Conservation (phyloP, 2,329 filamentous ascomycete species). For the Cladosporium austrohemisphaericum region DNA sequence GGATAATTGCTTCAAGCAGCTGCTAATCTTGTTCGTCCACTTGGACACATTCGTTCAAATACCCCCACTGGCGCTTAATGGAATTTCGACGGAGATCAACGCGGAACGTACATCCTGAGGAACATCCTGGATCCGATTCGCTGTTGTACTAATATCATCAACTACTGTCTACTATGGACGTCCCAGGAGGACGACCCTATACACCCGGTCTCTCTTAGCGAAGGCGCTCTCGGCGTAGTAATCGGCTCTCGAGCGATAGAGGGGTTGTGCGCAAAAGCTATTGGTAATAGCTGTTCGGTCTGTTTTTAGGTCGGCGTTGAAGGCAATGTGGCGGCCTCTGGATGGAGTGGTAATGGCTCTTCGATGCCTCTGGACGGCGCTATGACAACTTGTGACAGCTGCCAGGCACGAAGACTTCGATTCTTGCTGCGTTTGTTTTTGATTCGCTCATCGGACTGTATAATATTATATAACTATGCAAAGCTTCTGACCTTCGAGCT, state of each 20-base stretch:
- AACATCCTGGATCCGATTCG: background rate
- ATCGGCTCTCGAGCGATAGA: background rate
- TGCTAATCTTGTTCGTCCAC: background rate
- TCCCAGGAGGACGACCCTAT: constrained; percentile 35
- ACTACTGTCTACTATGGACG: constrained; percentile 1
- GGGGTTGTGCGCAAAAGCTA: background rate
- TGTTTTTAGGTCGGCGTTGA: background rate
- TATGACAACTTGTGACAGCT: no score
- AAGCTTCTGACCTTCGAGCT: no score
- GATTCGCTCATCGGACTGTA: background rate
- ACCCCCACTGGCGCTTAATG: no score
- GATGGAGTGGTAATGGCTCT: background rate
- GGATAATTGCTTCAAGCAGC: background rate
- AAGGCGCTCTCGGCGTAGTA: constrained; percentile 9
- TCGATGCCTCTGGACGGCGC: background rate
- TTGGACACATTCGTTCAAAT: background rate
- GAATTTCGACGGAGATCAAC: no score
- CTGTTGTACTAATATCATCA: constrained; percentile 11
- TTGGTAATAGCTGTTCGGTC: background rate
- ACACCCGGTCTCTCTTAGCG: constrained; percentile 23
- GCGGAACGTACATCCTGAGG: no score
- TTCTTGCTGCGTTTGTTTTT: background rate
- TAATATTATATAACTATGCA: constrained; percentile 9
- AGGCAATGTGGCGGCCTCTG: no score
- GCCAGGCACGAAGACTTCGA: no score